Evolutionary conservation across 306 rosid genomes (phyloP).

Genomic region (Dalbergia cochinchinensis): DNA sequence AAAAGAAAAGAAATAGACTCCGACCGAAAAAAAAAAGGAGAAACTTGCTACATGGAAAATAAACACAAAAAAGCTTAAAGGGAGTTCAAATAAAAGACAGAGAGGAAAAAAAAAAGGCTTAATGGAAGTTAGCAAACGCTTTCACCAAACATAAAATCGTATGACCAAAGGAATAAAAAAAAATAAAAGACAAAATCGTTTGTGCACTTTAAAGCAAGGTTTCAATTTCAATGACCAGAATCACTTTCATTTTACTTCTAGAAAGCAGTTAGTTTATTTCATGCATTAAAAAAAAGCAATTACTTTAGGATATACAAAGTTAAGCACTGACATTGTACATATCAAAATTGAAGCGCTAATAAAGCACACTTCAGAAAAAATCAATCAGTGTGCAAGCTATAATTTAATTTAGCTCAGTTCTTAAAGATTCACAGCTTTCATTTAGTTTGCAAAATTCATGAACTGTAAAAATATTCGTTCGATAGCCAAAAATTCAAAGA

Average conservation of each 20-base stretch:
- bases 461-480: background rate
- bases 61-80: no score
- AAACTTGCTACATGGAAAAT: no score
- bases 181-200: no score
- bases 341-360: background rate
- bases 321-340: background rate
- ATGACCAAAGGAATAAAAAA: no score
- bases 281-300: background rate
- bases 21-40: no score
- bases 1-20: no score
- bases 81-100: no score
- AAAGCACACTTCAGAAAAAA: background rate
- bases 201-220: background rate
- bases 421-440: background rate
- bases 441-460: constrained; percentile 18
- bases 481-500: background rate
- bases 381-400: background rate
- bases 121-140: no score
- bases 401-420: background rate
- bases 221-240: no score
- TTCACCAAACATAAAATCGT: no score
- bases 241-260: background rate
- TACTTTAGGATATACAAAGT: background rate
- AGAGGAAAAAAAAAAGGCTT: no score
- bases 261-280: no score